Conservation (phyloP, 768 basidiomycete species). For the Cyathus striatus region DNA sequence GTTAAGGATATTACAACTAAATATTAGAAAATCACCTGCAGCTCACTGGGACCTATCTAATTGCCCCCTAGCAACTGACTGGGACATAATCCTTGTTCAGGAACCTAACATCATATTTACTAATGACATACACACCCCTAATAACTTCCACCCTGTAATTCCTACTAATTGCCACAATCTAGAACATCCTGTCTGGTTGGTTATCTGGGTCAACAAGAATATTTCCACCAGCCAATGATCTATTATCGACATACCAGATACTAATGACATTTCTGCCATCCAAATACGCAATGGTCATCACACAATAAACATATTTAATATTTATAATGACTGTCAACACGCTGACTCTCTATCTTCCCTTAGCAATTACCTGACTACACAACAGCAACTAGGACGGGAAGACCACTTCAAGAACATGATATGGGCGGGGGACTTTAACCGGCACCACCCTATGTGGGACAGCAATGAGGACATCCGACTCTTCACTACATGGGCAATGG, state of each 20-base stretch:
- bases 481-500: conserved; percentile 20
- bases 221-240: conserved; percentile 12
- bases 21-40: conserved; percentile 11
- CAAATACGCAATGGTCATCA: conserved; percentile 9
- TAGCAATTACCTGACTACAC: not conserved
- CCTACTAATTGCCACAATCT: conserved; percentile 7
- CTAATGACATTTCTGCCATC: conserved; percentile 19
- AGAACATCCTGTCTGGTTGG: conserved; percentile 5
- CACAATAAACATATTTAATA: conserved; percentile 16
- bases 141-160: conserved; percentile 10
- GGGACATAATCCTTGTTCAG: conserved; percentile 13
- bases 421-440: conserved; percentile 35
- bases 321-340: conserved; percentile 16
- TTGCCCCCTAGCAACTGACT: not conserved
- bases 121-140: conserved; percentile 10
- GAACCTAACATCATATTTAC: conserved; percentile 10
- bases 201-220: conserved; percentile 15
- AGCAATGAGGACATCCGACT: conserved; percentile 21
- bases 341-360: not conserved
- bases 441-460: conserved; percentile 37
- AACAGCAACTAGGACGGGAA: not conserved
- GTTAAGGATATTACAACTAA: conserved; percentile 8
- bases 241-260: conserved; percentile 11
- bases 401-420: conserved; percentile 11
- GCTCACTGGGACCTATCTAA: conserved; percentile 13